Evolutionary conservation across 2,329 filamentous ascomycete genomes (phyloP).

Genomic region (Cytospora mali): DNA sequence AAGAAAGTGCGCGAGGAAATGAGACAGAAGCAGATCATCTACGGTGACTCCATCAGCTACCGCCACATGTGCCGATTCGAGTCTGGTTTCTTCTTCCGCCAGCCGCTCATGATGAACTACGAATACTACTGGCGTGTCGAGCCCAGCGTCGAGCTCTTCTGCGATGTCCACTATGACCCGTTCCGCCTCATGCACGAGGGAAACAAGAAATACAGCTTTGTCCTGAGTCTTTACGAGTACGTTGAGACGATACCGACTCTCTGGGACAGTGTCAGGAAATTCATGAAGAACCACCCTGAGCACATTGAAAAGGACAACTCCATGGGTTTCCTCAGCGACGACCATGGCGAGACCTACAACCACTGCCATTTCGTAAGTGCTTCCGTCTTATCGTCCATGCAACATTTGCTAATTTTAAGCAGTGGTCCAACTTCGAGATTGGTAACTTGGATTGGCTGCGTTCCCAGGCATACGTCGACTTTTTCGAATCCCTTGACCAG

Average conservation of each 20-base stretch:
- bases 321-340: conserved; percentile 88
- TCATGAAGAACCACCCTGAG: conserved; percentile 87
- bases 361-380: conserved; percentile 89
- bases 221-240: conserved; percentile 94
- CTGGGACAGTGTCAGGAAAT: conserved; percentile 94
- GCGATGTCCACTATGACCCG: conserved; percentile 92
- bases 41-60: conserved; percentile 95
- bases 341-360: conserved; percentile 91
- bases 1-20: conserved; percentile 91
- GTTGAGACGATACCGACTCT: conserved; percentile 93
- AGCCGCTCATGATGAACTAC: conserved; percentile 90
- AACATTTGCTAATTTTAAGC: conserved; percentile 15
- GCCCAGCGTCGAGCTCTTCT: conserved; percentile 94
- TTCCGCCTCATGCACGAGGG: conserved; percentile 97
- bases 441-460: conserved; percentile 93
- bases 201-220: conserved; percentile 98
- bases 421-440: conserved; percentile 99
- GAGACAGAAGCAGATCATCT: conserved; percentile 93
- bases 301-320: conserved; percentile 83
- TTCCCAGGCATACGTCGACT: conserved; percentile 85
- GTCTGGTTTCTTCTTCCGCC: conserved; percentile 98
- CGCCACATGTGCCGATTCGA: conserved; percentile 99
- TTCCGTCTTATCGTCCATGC: neutral
- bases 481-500: conserved; percentile 82
- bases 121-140: conserved; percentile 99